Evolutionary conservation across 345 rosid genomes (phyloP).

Genomic region (Eucalyptus sp.): DNA sequence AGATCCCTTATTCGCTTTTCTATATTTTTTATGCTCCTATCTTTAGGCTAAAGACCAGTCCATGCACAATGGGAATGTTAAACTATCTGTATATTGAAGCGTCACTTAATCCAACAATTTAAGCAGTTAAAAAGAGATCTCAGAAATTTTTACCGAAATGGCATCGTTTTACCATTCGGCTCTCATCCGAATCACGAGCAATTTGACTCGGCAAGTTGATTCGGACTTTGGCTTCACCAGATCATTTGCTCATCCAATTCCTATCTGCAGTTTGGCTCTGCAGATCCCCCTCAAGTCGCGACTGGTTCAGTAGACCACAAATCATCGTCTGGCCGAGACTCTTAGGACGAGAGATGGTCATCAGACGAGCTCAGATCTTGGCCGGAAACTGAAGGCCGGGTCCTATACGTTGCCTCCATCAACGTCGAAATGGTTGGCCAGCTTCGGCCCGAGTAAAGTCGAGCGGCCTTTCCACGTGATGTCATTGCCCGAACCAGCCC

Average conservation of each 20-base stretch:
- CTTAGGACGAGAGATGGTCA: neutral
- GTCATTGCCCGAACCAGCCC: neutral
- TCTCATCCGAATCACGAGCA: neutral
- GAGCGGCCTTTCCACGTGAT: neutral
- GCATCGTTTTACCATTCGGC: neutral
- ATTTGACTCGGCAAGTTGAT: neutral
- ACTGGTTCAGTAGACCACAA: neutral
- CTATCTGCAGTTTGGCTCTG: neutral
- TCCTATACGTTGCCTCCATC: neutral
- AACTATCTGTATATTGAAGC: neutral
- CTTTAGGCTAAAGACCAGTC: neutral
- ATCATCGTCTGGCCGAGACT: neutral
- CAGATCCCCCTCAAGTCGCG: neutral
- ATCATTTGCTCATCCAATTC: neutral
- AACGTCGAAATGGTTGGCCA: neutral
- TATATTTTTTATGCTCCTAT: neutral
- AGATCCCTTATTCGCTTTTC: neutral
- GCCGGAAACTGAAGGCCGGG: neutral
- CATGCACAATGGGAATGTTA: neutral
- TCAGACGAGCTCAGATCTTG: neutral
- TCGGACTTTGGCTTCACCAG: neutral
- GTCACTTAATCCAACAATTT: neutral
- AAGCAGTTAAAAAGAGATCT: neutral
- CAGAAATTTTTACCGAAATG: neutral
- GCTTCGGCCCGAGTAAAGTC: neutral